These are phyloP conservation scores for Aureobasidium mangrovei DNA, from an alignment of 2,329 filamentous ascomycete species.

Conservation along the genomic window DNA sequence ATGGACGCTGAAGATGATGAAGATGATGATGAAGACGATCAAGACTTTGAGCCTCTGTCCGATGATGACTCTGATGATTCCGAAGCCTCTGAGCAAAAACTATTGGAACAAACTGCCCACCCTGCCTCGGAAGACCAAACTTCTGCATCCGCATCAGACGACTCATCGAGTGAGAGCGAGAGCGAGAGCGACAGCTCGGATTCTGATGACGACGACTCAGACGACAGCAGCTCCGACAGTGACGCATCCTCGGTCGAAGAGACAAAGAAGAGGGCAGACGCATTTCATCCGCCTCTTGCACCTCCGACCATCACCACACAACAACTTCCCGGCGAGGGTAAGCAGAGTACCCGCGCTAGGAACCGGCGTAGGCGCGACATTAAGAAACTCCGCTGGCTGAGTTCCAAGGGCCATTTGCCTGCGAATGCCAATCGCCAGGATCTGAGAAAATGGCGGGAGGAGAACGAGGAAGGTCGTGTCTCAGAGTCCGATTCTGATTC, in stretches of 20 bases:
- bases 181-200: background rate
- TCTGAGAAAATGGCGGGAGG: constrained; percentile 24
- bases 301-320: constrained; percentile 11
- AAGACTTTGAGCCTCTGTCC: constrained; percentile 13
- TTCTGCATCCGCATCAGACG: background rate
- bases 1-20: constrained; percentile 23
- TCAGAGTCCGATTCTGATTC: background rate
- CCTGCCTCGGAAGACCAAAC: background rate
- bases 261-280: background rate
- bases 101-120: background rate
- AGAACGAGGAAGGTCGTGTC: background rate
- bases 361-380: constrained; percentile 46
- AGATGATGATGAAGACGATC: constrained; percentile 17
- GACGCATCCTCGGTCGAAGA: constrained; percentile 9
- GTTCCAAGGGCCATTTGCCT: constrained; percentile 45
- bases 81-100: background rate
- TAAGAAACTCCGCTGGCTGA: constrained; percentile 44
- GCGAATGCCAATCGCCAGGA: constrained; percentile 43
- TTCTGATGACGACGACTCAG: constrained; percentile 12
- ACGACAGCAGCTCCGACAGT: constrained; percentile 10
- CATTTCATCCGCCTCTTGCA: background rate
- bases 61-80: background rate
- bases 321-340: constrained; percentile 43
- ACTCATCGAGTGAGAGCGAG: constrained; percentile 1
- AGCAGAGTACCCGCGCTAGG: constrained; percentile 42